Evolutionary conservation across 345 rosid genomes (phyloP), one percentile per base, ranked within the genome.

Genomic region (Excoecaria cochinchinensis): DNA sequence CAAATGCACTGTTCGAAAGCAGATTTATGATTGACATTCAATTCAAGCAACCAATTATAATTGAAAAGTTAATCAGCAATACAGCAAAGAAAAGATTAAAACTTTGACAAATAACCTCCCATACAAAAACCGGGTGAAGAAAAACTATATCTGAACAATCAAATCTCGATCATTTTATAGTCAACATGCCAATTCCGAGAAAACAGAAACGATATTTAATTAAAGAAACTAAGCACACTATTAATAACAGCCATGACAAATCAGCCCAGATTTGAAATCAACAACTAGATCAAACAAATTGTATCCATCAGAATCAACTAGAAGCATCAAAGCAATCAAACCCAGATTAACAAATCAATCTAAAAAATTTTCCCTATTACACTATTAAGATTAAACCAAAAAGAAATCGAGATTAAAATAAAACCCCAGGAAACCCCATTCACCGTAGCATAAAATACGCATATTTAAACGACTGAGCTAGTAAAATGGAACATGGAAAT

Each of bases 191-290:
- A 73, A 47, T 31, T 4, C 14, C 44, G 47, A n/a, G 17, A 61
- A 16, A 19, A 15, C 61, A 25, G 47, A 11, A 31, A 46, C 8
- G 1, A 52, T 38, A 38, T 24, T 51, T 2, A 1, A 19, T 48
- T 6, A 61, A 51, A 22, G 6, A 42, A 55, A 24, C 25, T 38
- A 0, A 74, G 13, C 1, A 55, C 19, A 31, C 66, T 38, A 7
- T 22, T 17, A 63, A 52, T 39, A 40, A 6, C 21, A 63, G 7
- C 40, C 22, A 50, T 51, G 31, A 42, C 51, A 47, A 67, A 67
- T 44, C 55, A 21, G 55, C 22, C 16, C 67, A n/a, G 72, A 67
- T 57, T 67, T 13, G n/a, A 47, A 58, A 57, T 56, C 72, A 57
- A 67, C n/a, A 67, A 47, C 15, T 14, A 47, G 14, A 75, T 67